Percentiles rank a stretch among this genome's conserved stretches.
phyloP scores from a whole-genome alignment of 495 filamentous ascomycete species.

The Jackrogersella minutella region DNA sequence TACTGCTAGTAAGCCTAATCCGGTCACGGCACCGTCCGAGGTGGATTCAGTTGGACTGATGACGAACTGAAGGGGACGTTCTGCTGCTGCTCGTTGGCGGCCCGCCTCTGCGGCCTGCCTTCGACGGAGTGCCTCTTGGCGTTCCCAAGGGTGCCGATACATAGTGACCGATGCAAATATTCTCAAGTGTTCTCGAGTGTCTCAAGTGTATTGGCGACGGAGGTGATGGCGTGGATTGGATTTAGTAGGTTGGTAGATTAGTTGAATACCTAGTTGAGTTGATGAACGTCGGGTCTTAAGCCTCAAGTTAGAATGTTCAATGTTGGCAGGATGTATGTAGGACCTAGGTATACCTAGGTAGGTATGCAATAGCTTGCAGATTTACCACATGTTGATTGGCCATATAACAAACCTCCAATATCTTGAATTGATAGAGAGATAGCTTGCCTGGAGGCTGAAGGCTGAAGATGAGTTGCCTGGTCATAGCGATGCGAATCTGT shows the following conservation, averaged over 20 bases:
- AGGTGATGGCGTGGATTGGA: not conserved
- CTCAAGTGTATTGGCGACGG: not conserved
- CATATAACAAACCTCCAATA: not conserved
- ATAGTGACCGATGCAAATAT: not conserved
- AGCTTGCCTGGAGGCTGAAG: not conserved
- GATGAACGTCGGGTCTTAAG: not conserved
- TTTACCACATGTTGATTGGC: not conserved
- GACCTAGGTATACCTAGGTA: too few relatives aligned
- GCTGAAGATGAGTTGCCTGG: not conserved
- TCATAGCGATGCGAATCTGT: not conserved
- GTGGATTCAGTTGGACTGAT: not conserved
- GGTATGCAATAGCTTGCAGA: not conserved
- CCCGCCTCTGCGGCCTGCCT: conserved; percentile 12
- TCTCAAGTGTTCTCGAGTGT: too few relatives aligned
- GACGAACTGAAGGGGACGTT: conserved; percentile 16
- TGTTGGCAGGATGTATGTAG: too few relatives aligned
- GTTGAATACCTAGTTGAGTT: not conserved
- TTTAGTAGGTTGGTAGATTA: not conserved
- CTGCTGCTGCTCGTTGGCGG: conserved; percentile 20
- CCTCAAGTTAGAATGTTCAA: not conserved
- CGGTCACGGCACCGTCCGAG: not conserved
- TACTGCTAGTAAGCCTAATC: conserved; percentile 13
- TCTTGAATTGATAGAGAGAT: too few relatives aligned
- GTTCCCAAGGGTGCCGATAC: not conserved
- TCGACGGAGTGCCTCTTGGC: conserved; percentile 9